Conservation (phyloP, 140 eudicot species). For the Oenanthe javanica region DNA sequence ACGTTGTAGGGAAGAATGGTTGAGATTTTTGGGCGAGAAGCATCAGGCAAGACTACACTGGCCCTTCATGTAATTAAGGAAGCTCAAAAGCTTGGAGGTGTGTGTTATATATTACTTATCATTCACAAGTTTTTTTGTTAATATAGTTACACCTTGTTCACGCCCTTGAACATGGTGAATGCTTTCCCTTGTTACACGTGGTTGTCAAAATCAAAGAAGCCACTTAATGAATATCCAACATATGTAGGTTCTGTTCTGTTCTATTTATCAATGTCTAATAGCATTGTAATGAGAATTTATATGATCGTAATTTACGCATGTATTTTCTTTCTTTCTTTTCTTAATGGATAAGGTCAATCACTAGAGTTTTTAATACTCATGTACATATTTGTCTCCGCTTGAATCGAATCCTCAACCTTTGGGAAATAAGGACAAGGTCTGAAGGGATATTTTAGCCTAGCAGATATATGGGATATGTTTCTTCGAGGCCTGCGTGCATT, state of each 20-base stretch:
- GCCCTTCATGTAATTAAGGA: slow-evolving; percentile 85
- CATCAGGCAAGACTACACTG: slow-evolving; percentile 95
- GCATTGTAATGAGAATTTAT: background rate
- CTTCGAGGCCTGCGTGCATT: background rate
- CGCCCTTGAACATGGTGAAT: background rate
- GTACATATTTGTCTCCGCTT: too few relatives aligned
- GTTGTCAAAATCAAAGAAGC: background rate
- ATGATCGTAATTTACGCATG: background rate
- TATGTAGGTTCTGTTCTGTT: background rate
- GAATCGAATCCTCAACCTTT: too few relatives aligned
- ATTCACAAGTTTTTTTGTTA: background rate
- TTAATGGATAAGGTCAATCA: too few relatives aligned
- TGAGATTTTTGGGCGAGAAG: slow-evolving; percentile 88
- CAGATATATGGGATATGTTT: too few relatives aligned
- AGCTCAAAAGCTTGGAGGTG: slow-evolving; percentile 99
- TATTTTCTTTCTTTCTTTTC: background rate
- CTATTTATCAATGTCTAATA: background rate
- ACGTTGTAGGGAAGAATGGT: slow-evolving; percentile 84
- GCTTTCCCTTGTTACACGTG: background rate
- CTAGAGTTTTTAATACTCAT: too few relatives aligned
- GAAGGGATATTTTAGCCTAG: too few relatives aligned
- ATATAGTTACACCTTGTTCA: background rate
- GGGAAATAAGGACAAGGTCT: too few relatives aligned
- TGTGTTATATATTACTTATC: background rate
- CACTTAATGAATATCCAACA: background rate